A percentile compares a stretch with the other conserved stretches of the same genome.
Conservation (phyloP, 108 stramenopile species). For the Epithemia pelagica region DNA sequence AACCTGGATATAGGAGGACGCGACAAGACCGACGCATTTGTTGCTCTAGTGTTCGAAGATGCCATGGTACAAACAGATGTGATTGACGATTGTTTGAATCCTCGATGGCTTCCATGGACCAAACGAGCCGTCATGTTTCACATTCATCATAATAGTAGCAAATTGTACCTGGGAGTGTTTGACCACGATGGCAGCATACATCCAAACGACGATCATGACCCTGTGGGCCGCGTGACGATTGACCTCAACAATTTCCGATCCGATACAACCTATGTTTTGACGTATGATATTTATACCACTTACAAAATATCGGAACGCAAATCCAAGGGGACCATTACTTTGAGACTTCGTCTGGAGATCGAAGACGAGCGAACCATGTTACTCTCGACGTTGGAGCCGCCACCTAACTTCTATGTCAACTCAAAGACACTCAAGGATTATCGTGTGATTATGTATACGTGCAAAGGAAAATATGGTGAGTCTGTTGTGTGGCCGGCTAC, state of each 20-base stretch:
- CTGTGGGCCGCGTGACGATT: constrained; percentile 61
- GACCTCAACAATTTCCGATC: constrained; percentile 53
- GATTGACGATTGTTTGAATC: constrained; percentile 61
- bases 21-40: constrained; percentile 73
- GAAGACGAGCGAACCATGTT: constrained; percentile 47
- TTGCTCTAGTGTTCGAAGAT: constrained; percentile 15
- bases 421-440: constrained; percentile 53
- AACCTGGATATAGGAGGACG: constrained; percentile 44
- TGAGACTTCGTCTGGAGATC: constrained; percentile 47
- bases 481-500: too few species aligned
- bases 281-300: constrained; percentile 50
- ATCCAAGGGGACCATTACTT: constrained; percentile 22
- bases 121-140: constrained; percentile 66
- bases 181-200: constrained; percentile 52
- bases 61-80: constrained; percentile 42
- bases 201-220: constrained; percentile 42
- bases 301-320: constrained; percentile 22
- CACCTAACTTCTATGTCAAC: constrained; percentile 55
- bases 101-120: constrained; percentile 72
- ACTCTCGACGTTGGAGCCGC: constrained; percentile 36
- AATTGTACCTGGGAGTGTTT: constrained; percentile 59
- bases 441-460: constrained; percentile 47
- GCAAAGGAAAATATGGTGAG: constrained; percentile 44
- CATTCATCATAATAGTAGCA: constrained; percentile 63
- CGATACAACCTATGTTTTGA: constrained; percentile 52